Evolutionary conservation across 208 protist species (phyloP).

Genomic region (Lotmaria passim): DNA sequence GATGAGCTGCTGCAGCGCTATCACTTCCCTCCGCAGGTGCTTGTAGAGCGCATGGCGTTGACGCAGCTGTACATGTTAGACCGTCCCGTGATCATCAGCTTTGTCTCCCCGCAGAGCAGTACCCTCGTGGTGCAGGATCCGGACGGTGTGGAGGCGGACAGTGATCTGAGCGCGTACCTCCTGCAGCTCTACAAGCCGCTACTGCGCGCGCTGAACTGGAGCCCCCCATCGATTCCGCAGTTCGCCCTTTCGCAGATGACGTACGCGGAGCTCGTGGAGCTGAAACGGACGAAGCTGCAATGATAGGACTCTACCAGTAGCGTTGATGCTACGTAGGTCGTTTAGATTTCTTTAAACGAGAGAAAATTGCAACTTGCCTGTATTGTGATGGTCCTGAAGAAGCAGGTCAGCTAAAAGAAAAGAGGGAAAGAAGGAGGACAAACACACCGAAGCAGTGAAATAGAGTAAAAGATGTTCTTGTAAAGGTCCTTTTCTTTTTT

Average conservation of each 20-base stretch:
- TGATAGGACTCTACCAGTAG: background rate
- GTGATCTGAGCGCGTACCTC: slow-evolving; percentile 25
- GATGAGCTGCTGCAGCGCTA: slow-evolving; percentile 7
- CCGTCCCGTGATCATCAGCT: slow-evolving; percentile 21
- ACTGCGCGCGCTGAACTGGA: slow-evolving; percentile 21
- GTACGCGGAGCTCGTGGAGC: slow-evolving; percentile 14
- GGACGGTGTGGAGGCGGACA: slow-evolving; percentile 10
- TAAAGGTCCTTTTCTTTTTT: no score
- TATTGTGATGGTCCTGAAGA: no score
- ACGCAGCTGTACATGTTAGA: slow-evolving; percentile 18
- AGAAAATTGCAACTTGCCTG: no score
- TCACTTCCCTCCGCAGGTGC: slow-evolving; percentile 20
- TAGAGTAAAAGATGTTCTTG: no score
- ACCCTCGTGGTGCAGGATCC: slow-evolving; percentile 31
- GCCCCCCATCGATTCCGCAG: background rate
- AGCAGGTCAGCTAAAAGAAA: no score
- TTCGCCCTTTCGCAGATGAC: slow-evolving; percentile 12
- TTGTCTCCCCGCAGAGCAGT: slow-evolving; percentile 24
- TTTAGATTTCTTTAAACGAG: no score
- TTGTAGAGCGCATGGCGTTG: slow-evolving; percentile 8
- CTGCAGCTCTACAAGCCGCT: slow-evolving; percentile 22
- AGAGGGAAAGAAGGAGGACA: no score
- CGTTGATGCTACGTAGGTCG: background rate
- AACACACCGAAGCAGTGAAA: no score
- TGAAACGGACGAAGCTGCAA: slow-evolving; percentile 16